Conservation (phyloP, 1,284 basidiomycete species). For the Ustilago hordei region DNA sequence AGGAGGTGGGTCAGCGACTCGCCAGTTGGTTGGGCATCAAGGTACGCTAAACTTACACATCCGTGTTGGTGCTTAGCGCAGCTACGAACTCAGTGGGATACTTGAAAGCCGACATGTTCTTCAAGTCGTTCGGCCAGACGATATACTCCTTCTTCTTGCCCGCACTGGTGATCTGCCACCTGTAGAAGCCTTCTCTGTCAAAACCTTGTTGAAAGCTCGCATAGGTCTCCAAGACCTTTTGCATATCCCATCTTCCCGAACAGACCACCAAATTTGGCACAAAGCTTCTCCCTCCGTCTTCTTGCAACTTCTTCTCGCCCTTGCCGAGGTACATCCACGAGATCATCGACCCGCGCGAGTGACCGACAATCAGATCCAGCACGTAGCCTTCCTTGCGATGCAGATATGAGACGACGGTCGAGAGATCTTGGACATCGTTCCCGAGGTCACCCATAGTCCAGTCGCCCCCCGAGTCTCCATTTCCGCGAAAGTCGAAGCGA, state of each 20-base stretch:
- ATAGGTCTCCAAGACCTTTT: slow-evolving; percentile 17
- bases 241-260: slow-evolving; percentile 29
- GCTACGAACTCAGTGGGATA: slow-evolving; percentile 22
- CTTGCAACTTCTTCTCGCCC: slow-evolving; percentile 5
- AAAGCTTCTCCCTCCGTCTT: slow-evolving; percentile 2
- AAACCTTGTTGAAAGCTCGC: slow-evolving; percentile 22
- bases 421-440: slow-evolving; percentile 37
- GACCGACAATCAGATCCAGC: slow-evolving; percentile 30
- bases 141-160: slow-evolving; percentile 40
- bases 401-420: slow-evolving; percentile 27
- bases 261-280: slow-evolving; percentile 22
- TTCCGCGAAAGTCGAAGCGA: slow-evolving; percentile 80
- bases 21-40: not conserved
- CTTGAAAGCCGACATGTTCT: slow-evolving; percentile 29
- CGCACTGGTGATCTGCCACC: slow-evolving; percentile 52
- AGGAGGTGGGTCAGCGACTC: not conserved
- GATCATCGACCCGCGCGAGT: slow-evolving; percentile 34
- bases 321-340: slow-evolving; percentile 36
- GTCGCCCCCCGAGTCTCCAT: slow-evolving; percentile 28
- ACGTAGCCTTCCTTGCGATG: slow-evolving; percentile 13
- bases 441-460: slow-evolving; percentile 31
- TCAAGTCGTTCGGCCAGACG: slow-evolving; percentile 39
- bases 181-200: slow-evolving; percentile 41
- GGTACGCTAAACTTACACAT: slow-evolving; percentile 23
- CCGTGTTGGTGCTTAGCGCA: slow-evolving; percentile 21